Conservation (phyloP, 2,329 filamentous ascomycete species). For the Exophiala dermatitidis region DNA sequence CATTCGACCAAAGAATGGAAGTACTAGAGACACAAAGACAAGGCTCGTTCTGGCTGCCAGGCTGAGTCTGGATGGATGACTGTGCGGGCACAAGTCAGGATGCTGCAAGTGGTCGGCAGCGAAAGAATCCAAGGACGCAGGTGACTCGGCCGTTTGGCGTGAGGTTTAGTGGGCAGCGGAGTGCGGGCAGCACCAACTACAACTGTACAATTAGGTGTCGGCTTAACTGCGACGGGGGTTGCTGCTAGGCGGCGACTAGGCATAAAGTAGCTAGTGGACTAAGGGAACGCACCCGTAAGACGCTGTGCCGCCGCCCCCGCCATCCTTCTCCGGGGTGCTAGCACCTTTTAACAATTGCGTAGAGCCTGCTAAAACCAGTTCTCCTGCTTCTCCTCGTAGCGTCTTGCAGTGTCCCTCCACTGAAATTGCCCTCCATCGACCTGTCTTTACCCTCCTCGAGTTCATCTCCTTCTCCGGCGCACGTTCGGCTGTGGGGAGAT, state of each 20-base stretch:
- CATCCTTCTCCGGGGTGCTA: too few species aligned
- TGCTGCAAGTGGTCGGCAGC: neutral
- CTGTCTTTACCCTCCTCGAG: neutral
- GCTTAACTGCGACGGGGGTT: too few species aligned
- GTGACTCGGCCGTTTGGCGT: constrained; percentile 1
- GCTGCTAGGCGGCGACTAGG: too few species aligned
- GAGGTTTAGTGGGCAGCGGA: neutral
- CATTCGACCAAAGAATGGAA: too few species aligned
- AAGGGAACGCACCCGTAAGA: too few species aligned
- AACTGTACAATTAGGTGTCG: too few species aligned
- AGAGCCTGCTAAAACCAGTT: too few species aligned
- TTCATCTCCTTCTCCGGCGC: neutral
- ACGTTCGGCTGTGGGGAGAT: constrained; percentile 2
- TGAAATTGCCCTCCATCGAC: neutral
- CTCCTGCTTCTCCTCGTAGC: too few species aligned
- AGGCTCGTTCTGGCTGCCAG: neutral
- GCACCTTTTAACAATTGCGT: too few species aligned
- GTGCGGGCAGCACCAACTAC: neutral
- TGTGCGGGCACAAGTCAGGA: constrained; percentile 3
- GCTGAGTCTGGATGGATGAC: neutral
- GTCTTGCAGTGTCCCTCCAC: neutral
- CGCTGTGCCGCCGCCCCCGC: too few species aligned
- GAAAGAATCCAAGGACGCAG: constrained; percentile 1
- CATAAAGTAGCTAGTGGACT: too few species aligned
- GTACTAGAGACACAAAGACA: neutral